Conservation (phyloP, 176 grass and related monocot species). For the Lolium rigidum region DNA sequence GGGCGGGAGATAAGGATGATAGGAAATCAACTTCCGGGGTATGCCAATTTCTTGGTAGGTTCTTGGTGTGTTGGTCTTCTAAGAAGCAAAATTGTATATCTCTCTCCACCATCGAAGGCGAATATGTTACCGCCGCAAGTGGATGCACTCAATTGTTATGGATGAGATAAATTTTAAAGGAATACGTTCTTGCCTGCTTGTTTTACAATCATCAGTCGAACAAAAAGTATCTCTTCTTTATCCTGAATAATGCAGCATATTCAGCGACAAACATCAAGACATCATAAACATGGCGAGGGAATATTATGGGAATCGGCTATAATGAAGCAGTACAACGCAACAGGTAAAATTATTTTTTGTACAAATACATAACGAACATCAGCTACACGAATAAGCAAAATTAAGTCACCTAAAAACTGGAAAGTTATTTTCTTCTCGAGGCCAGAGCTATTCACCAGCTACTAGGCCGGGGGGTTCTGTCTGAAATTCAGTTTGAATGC, state of each 20-base stretch:
- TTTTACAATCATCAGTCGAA: too few species aligned
- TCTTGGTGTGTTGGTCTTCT: too few species aligned
- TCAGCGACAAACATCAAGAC: background rate
- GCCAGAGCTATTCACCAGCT: slow-evolving; percentile 28
- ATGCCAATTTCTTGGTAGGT: too few species aligned
- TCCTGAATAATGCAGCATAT: background rate
- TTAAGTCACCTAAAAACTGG: slow-evolving; percentile 22
- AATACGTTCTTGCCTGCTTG: too few species aligned
- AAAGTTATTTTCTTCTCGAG: slow-evolving; percentile 19
- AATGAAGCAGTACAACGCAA: background rate
- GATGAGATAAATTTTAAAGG: too few species aligned
- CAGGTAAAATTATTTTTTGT: slow-evolving; percentile 39
- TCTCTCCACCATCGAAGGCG: too few species aligned
- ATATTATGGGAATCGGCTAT: background rate
- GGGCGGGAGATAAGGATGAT: too few species aligned
- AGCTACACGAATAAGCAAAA: slow-evolving; percentile 12
- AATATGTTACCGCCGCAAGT: too few species aligned
- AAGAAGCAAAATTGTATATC: too few species aligned
- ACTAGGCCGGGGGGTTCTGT: slow-evolving; percentile 6
- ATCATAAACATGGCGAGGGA: background rate
- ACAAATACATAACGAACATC: slow-evolving; percentile 44
- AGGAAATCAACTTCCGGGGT: too few species aligned
- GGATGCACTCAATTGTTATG: too few species aligned
- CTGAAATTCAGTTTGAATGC: background rate
- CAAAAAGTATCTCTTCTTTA: background rate